Percentiles rank a stretch among this genome's conserved stretches.
Evolutionary conservation across 2,329 filamentous ascomycete species (phyloP).

Genomic region (Pseudocercospora musae): DNA sequence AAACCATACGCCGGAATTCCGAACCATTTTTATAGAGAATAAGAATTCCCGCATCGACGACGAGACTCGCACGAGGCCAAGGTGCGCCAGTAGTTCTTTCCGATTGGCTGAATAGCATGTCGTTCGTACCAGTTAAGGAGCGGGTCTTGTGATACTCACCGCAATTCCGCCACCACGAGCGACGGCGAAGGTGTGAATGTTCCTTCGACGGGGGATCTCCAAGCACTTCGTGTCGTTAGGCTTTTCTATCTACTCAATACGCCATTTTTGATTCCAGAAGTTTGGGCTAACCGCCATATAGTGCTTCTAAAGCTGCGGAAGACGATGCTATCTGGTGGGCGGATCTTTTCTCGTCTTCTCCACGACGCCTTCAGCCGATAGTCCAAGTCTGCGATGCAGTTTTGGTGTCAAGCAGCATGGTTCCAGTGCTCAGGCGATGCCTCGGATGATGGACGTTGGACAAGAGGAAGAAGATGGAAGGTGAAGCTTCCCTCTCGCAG

Average conservation of each 20-base stretch:
- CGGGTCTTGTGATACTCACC: neutral
- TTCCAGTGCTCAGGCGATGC: neutral
- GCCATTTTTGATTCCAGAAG: neutral
- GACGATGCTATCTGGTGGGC: neutral
- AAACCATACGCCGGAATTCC: neutral
- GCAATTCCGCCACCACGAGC: neutral
- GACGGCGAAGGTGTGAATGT: neutral
- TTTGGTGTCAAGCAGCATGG: neutral
- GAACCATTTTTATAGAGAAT: neutral
- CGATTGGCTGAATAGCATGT: neutral
- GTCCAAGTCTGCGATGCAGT: neutral
- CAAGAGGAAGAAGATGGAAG: neutral
- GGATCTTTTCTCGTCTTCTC: neutral
- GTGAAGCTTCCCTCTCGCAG: neutral
- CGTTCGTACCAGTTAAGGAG: neutral
- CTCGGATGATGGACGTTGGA: neutral
- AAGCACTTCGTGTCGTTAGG: neutral
- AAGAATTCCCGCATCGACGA: neutral
- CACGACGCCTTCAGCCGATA: neutral
- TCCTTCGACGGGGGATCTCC: neutral
- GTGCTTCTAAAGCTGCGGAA: neutral
- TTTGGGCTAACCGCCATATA: neutral
- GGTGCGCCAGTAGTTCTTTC: neutral
- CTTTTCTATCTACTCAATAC: neutral
- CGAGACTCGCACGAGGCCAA: neutral